A percentile compares a stretch with the other conserved stretches of the same genome.
Conservation (phyloP, 2,329 filamentous ascomycete species). For the Aspergillus sergii region DNA sequence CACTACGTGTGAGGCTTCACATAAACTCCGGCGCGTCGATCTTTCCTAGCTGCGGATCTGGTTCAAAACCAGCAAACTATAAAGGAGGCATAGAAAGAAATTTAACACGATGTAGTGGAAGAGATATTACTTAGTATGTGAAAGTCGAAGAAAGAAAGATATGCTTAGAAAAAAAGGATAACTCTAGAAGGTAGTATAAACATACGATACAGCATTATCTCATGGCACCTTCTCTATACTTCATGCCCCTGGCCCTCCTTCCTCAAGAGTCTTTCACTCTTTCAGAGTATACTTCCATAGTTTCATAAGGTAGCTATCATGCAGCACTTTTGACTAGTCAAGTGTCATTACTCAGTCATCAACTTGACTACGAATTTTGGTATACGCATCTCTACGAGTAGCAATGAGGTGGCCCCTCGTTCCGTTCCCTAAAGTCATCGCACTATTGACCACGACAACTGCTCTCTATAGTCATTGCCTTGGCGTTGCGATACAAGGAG, state of each 20-base stretch:
- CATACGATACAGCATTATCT: neutral
- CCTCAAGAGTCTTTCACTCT: neutral
- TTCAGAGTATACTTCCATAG: neutral
- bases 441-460: neutral
- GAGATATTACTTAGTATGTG: neutral
- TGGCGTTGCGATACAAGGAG: neutral
- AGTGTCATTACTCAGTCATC: neutral
- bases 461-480: neutral
- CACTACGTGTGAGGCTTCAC: neutral
- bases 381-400: neutral
- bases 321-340: neutral
- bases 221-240: neutral
- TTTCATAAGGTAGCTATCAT: neutral
- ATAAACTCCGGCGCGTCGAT: neutral
- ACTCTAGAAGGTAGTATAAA: neutral
- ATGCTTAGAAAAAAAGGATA: neutral
- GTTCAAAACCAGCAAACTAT: neutral
- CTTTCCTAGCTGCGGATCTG: neutral
- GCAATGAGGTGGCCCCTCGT: neutral
- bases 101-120: neutral
- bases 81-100: neutral
- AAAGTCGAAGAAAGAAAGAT: neutral
- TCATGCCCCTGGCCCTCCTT: neutral
- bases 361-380: neutral
- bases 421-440: neutral